These are phyloP conservation scores for Sinapis alba DNA, from an alignment of 441 rosid genomes.

Conservation along the genomic window DNA sequence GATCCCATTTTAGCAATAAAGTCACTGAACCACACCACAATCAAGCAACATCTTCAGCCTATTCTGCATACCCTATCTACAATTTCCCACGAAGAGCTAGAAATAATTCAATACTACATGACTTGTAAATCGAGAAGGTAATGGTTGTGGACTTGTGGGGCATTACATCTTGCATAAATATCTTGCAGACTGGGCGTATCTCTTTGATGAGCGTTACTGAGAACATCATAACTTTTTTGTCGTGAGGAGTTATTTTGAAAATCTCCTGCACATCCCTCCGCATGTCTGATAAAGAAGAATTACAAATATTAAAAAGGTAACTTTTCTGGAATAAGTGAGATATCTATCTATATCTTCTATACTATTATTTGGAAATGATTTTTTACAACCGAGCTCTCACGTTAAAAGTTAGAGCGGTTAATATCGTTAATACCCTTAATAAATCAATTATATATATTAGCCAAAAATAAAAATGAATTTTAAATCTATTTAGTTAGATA, in stretches of 20 bases:
- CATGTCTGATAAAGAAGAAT: constrained; percentile 60
- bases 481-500: too few relatives aligned
- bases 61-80: neutral
- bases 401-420: too few relatives aligned
- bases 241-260: neutral
- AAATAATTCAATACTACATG: constrained; percentile 47
- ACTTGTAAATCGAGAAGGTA: constrained; percentile 60
- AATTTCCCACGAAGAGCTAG: constrained; percentile 34
- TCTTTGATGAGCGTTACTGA: constrained; percentile 99
- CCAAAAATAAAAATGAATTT: too few relatives aligned
- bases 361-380: too few relatives aligned
- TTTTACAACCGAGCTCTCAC: too few relatives aligned
- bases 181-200: constrained; percentile 99
- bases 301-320: neutral
- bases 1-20: neutral
- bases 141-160: constrained; percentile 63
- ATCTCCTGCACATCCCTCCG: constrained; percentile 46
- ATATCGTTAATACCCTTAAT: too few relatives aligned
- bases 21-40: neutral
- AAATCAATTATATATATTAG: too few relatives aligned
- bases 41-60: neutral
- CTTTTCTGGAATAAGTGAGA: neutral
- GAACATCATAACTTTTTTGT: constrained; percentile 45
- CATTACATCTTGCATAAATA: constrained; percentile 99
- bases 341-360: neutral